phyloP scores from a whole-genome alignment of 2,329 filamentous ascomycete genomes.

The Colletotrichum graminicola region DNA sequence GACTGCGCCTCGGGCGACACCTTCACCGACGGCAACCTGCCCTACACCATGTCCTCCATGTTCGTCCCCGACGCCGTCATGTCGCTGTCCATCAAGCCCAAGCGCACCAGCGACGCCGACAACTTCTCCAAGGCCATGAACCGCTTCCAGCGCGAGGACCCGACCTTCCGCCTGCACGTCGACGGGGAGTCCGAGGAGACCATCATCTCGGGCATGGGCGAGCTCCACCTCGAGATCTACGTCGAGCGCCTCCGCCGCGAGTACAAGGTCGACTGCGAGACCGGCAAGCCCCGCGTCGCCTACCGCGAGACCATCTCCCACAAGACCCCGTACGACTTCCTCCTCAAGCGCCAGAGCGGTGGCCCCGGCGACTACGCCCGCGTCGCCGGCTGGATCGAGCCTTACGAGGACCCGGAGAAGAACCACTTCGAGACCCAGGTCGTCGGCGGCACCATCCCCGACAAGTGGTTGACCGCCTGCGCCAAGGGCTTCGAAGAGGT shows the following conservation, averaged over 20 bases:
- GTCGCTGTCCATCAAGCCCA: slow-evolving; percentile 96
- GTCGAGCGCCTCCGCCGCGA: slow-evolving; percentile 96
- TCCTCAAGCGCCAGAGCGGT: slow-evolving; percentile 94
- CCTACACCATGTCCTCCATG: slow-evolving; percentile 98
- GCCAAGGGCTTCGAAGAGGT: slow-evolving; percentile 91
- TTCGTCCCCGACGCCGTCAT: slow-evolving; percentile 98
- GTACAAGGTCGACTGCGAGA: slow-evolving; percentile 95
- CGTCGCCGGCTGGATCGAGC: slow-evolving; percentile 92
- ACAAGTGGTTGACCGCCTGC: slow-evolving; percentile 95
- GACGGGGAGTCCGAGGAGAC: slow-evolving; percentile 95
- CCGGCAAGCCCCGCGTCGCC: slow-evolving; percentile 95
- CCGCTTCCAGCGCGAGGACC: slow-evolving; percentile 97
- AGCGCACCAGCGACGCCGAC: slow-evolving; percentile 88
- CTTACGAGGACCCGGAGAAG: slow-evolving; percentile 76
- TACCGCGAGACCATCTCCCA: slow-evolving; percentile 94
- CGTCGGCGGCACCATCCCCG: slow-evolving; percentile 88
- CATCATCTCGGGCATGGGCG: slow-evolving; percentile 98
- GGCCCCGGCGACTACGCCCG: slow-evolving; percentile 96
- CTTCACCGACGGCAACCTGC: slow-evolving; percentile 92
- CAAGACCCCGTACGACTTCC: slow-evolving; percentile 87
- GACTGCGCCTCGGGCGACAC: slow-evolving; percentile 98
- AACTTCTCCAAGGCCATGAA: slow-evolving; percentile 99
- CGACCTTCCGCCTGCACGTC: slow-evolving; percentile 95
- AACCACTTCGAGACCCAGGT: slow-evolving; percentile 92
- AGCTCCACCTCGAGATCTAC: slow-evolving; percentile 96